Evolutionary conservation across 768 basidiomycete species (phyloP).

Genomic region (Phlebiopsis flavidoalba): DNA sequence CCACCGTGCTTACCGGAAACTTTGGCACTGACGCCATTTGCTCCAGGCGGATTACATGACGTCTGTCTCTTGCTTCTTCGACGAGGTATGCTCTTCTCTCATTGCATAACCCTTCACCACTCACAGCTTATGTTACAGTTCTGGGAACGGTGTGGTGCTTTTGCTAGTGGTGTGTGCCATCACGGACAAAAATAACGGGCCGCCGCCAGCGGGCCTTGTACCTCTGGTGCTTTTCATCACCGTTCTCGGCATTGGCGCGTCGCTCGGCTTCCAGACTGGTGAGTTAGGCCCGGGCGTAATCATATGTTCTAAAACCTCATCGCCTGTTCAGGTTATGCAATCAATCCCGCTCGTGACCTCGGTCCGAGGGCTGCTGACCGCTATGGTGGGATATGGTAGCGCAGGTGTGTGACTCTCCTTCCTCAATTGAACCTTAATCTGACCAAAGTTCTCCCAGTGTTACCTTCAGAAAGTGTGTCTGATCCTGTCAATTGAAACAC

Average conservation of each 20-base stretch:
- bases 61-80: constrained; percentile 39
- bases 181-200: constrained; percentile 48
- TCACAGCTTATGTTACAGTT: constrained; percentile 33
- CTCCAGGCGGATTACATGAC: constrained; percentile 37
- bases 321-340: constrained; percentile 39
- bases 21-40: no score
- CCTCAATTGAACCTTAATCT: neutral
- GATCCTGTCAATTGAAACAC: constrained; percentile 11
- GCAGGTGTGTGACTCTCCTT: constrained; percentile 24
- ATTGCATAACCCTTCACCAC: neutral
- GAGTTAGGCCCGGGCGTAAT: neutral
- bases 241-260: constrained; percentile 50
- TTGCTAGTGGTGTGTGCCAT: constrained; percentile 48
- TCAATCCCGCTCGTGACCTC: constrained; percentile 71
- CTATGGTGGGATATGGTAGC: constrained; percentile 69
- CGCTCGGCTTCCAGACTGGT: constrained; percentile 57
- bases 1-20: neutral
- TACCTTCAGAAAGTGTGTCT: constrained; percentile 34
- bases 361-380: constrained; percentile 64
- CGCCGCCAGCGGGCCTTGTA: constrained; percentile 44
- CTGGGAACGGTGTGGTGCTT: constrained; percentile 48
- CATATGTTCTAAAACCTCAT: neutral
- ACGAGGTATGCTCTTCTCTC: constrained; percentile 28
- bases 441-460: constrained; percentile 21
- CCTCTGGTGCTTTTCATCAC: constrained; percentile 53